Conservation (phyloP, 2,329 filamentous ascomycete species). For the Byssothecium circinans region DNA sequence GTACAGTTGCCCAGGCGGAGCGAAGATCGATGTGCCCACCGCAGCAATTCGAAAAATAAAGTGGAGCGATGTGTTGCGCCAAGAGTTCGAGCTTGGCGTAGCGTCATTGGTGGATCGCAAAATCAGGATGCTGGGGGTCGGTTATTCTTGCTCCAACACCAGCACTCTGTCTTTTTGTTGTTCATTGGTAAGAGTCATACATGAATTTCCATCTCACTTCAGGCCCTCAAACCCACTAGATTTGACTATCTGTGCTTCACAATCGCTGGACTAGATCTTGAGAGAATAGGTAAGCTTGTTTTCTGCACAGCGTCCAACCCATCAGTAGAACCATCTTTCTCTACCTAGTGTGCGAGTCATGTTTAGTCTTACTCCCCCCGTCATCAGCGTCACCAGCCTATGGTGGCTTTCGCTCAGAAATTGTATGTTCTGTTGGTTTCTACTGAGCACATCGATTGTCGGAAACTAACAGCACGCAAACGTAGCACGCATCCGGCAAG, state of each 20-base stretch:
- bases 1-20: background rate
- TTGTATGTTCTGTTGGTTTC: too few relatives aligned
- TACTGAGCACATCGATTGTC: too few relatives aligned
- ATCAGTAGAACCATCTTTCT: background rate
- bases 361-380: too few relatives aligned
- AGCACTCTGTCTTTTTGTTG: background rate
- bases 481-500: background rate
- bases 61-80: constrained; percentile 1
- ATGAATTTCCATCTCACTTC: background rate
- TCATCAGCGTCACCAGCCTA: too few relatives aligned
- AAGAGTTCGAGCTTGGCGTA: constrained; percentile 9
- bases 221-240: background rate
- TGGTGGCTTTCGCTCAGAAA: too few relatives aligned
- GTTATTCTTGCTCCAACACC: background rate
- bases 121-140: background rate
- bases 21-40: background rate
- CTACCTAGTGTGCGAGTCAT: background rate
- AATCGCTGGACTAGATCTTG: background rate
- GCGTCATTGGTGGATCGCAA: constrained; percentile 2
- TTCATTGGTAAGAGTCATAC: background rate
- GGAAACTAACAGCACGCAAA: background rate
- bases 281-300: too few relatives aligned
- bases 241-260: background rate
- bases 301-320: too few relatives aligned
- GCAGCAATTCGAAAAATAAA: background rate